Base-by-base conservation (phyloP, 352 stramenopile genomes). In the Phytophthora capsici region DNA sequence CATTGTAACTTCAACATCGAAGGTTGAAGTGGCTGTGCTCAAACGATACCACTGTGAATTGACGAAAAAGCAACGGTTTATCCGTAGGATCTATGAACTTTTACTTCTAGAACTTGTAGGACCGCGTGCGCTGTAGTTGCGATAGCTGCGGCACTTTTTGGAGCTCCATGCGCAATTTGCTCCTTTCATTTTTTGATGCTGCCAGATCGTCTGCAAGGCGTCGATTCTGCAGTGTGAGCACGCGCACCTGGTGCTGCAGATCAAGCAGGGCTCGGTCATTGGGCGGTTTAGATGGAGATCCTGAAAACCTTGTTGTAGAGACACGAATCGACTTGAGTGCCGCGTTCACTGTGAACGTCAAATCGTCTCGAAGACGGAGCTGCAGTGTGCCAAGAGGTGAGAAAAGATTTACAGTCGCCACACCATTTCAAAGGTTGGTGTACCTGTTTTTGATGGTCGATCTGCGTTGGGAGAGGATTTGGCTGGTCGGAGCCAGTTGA, bases 341-440 rank as follows among this genome's bases (percentile, higher is more conserved):
- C 6, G 86, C 86, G 50, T 93, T 93, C 16, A 92, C 83, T 36
- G 82, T 92, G 65, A 89, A 92, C 20, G 75, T 71, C 25, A 94
- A 69, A 49, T 94, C 80, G 14, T 91, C 80, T 10, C 86, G 84
- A 49, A 93, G 84, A 13, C 86, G 82, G 9, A 89, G 68, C 77
- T 92, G 61, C 20, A 56, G 32, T 16, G 9, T 30, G 28, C 25
- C 13, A n/a, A 63, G 28, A 52, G 20, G 22, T 59, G 43, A 59
- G 30, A 53, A 40, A 6, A 38, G n/a, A n/a, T n/a, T n/a, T n/a
- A n/a, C n/a, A n/a, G n/a, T n/a, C n/a, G n/a, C n/a, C n/a, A n/a
- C n/a, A n/a, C n/a, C n/a, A n/a, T n/a, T n/a, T n/a, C 3, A 30
- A 19, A 4, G 4, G 19, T 26, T 14, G 13, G 14, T 41, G 14